Evolutionary conservation across 306 rosid genomes (phyloP), one percentile per base, ranked within the genome.

Genomic region (Dalbergia cochinchinensis): DNA sequence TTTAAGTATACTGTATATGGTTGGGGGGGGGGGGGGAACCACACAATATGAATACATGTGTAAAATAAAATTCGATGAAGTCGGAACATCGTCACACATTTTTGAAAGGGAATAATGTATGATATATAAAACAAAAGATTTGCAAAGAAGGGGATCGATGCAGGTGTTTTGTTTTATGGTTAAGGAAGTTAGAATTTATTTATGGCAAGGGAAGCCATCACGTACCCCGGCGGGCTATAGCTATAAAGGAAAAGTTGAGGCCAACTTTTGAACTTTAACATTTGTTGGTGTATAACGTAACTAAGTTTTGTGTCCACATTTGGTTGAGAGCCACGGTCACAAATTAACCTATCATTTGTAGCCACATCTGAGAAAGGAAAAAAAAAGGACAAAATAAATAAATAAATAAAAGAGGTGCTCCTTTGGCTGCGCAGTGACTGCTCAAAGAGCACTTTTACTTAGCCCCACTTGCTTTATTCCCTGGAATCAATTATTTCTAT

Each of bases 201-300:
- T 69, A 64, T 69, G 91, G 85, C 61, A 68, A 26, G 5, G 66
- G 79, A 82, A 73, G 74, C 42, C n/a, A 70, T 90, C 90, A 77
- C 89, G 93, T 85, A 77, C 33, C 4, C 48, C 16, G 15, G 4
- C 39, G 35, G 76, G 18, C 20, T 0, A 8, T 15, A 35, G 71
- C 47, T 78, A 6, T 37, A 79, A 80, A 79, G 71, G 64, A 63
- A 80, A 86, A 82, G 82, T 31, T 63, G 50, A 77, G 67, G 71
- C 14, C 53, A 62, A 84, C 83, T 82, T 87, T 86, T 41, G 78
- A 77, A 78, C 86, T 80, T 82, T 82, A 68, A 69, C 62, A 39
- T 74, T 63, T 59, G 65, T 73, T 80, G 72, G 66, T 53, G 61
- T 60, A 73, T 10, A 54, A 31, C 8, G 61, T 20, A 78, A 85